Evolutionary conservation across 345 rosid species (phyloP), one percentile per base, ranked within the genome.

Genomic region (Cardamine resedifolia): DNA sequence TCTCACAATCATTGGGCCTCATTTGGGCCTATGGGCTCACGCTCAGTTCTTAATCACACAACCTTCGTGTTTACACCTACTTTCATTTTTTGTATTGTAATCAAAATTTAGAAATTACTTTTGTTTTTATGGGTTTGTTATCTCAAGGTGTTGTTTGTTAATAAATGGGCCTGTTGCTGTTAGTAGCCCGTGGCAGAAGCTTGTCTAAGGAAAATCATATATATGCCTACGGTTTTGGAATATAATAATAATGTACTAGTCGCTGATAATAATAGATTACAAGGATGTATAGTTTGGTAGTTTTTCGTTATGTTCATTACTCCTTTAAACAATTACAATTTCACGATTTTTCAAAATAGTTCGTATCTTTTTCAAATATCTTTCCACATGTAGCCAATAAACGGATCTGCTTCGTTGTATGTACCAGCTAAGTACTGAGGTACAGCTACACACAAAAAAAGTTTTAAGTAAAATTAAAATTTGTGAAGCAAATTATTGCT

Each of bases 381-480:
- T 44, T 45, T 11, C 28, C 59, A 71, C 51, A 59, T 44, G 70
- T 16, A 70, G 34, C 4, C 64, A 21, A 30, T 58, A 24, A 31
- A 64, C 24, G 34, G 71, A 62, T 73, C n/a, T 16, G 70, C 34
- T 3, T 44, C 18, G 45, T 30, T 45, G 70, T 31, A 51, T 63
- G 45, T 52, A 62, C 63, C 63, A 63, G 31, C 52, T 7, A 24
- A 53, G 47, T 63, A 72, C 76, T n/a, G n/a, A n/a, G n/a, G n/a
- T n/a, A n/a, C n/a, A 72, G 76, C 70, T 63, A 72, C 19, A 53
- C 38, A 31, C 2, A 34, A 34, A 3, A 72, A 4, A 61, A 19
- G 23, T 11, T 11, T 18, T 11, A 41, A n/a, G 3, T 68, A 12
- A 27, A 34, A 39, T 27, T 6, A 10, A 34, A 34, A 34, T 34